Evolutionary conservation across 2,329 filamentous ascomycete species (phyloP).

Genomic region (Fusarium phyllophilum): DNA sequence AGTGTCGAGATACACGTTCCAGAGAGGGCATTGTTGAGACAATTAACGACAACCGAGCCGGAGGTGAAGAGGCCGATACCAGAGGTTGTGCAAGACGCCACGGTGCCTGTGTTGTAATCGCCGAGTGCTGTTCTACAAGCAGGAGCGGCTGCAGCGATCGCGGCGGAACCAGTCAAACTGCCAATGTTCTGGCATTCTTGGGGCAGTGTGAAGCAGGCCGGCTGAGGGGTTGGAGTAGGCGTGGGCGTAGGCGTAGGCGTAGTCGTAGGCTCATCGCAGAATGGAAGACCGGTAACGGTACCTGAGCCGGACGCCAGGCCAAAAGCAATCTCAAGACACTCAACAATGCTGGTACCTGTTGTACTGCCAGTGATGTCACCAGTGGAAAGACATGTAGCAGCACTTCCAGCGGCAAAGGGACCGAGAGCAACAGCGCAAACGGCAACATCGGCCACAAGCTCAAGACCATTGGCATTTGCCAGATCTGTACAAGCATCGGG

Average conservation of each 20-base stretch:
- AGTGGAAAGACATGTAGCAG: background rate
- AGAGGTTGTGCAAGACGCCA: background rate
- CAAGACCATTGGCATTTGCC: background rate
- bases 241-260: background rate
- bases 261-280: background rate
- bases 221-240: background rate
- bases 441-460: background rate
- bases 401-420: background rate
- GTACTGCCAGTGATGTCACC: background rate
- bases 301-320: background rate
- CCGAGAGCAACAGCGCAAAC: background rate
- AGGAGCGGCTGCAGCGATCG: rapidly evolving
- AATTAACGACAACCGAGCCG: background rate
- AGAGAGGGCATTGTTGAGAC: background rate
- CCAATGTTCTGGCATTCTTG: rapidly evolving
- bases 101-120: background rate
- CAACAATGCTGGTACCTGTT: background rate
- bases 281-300: background rate
- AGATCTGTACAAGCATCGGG: background rate
- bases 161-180: background rate
- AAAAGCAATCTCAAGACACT: background rate
- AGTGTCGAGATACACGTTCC: background rate
- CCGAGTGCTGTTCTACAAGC: background rate
- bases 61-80: background rate
- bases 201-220: background rate